Base-by-base conservation (phyloP, 2,329 filamentous ascomycete genomes). In the Neobulgaria alba region DNA sequence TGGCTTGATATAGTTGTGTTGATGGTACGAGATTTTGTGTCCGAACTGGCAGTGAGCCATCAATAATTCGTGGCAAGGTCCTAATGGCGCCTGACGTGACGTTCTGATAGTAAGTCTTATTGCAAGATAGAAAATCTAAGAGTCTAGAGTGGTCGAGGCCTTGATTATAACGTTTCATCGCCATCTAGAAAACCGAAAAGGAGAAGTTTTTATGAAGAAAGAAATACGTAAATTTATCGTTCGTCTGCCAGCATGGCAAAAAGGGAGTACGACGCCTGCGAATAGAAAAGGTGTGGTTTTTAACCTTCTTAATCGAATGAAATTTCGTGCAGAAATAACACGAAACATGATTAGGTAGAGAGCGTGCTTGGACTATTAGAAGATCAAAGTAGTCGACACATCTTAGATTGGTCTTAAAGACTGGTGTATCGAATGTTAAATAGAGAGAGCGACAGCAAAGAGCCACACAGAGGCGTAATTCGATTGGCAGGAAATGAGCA, bases 141-240 rank as follows among this genome's bases (percentile, higher is more conserved):
- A 44, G 37, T 3, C 38, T 29, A 5, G 38, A 38, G 31, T 18
- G 21, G 15, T 46, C 37, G 2, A 30, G 17, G 12, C 40, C 46
- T 38, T 43, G 36, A 3, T 39, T 32, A 41, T 48, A 31, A 4
- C 36, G 36, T 29, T 48, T 48, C 46, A 48, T 46, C 16, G 33
- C 30, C 39, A 48, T 48, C 14, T 46, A 29, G n/a, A 46, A 48
- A 5, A 46, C 12, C 2, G 41, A 30, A 15, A 33, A 38, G 15
- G 37, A 41, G 38, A 45, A 48, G n/a, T 40, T 21, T 14, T 34
- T 18, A 21, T 48, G 42, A 15, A 43, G 19, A 32, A 26, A 18
- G 12, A 29, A n/a, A n/a, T 9, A 15, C 19, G 36, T 15, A 16
- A 35, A 18, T 14, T 19, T 3, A 32, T 32, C 20, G 37, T 39